Base-by-base conservation (phyloP, 2,329 filamentous ascomycete species). In the Fusarium caatingaense region DNA sequence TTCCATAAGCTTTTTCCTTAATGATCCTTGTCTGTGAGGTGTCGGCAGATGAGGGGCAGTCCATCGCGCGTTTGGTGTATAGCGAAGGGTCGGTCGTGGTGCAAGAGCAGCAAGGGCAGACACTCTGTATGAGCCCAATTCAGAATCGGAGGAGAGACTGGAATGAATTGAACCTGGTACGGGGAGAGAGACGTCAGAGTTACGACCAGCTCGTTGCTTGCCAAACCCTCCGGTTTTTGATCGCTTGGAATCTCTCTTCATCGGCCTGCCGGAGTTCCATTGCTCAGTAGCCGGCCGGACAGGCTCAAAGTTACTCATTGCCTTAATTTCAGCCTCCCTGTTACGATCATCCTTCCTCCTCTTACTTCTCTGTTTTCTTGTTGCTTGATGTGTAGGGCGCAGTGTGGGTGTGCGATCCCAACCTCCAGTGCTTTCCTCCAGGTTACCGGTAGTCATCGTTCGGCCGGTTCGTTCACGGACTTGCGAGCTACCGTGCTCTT, bases 251-350 rank as follows among this genome's bases (percentile, higher is more conserved):
- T 93, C 87, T 78, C 84, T 84, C 84, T 85, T 88, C 75, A 86
- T 79, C 3, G 85, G 87, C 62, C 88, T 86, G 47, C 92, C 86
- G 47, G 88, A 83, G 56, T 86, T 86, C 78, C 86, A 87, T 32
- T 85, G 83, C 64, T 90, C 86, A 49, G 86, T 85, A 13, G 86
- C 86, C 8, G 90, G 85, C 54, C 92, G 88, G 56, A 89, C 82
- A 8, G 92, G 89, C 71, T 91, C 87, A 65, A 86, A 87, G 42
- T 89, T 88, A 76, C 89, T 92, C 92, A 98, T 93, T 56, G 93
- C 90, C 77, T 91, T 92, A 76, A 98, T 94, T 80, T 97, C 93
- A 67, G 93, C 93, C 80, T 97, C 94, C 60, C 95, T 88, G 62
- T 91, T 86, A 76, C 89, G 88, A 68, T 97, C 92, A 68, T 91